Evolutionary conservation across 441 rosid species (phyloP).

Genomic region (Aquilaria agallochum): DNA sequence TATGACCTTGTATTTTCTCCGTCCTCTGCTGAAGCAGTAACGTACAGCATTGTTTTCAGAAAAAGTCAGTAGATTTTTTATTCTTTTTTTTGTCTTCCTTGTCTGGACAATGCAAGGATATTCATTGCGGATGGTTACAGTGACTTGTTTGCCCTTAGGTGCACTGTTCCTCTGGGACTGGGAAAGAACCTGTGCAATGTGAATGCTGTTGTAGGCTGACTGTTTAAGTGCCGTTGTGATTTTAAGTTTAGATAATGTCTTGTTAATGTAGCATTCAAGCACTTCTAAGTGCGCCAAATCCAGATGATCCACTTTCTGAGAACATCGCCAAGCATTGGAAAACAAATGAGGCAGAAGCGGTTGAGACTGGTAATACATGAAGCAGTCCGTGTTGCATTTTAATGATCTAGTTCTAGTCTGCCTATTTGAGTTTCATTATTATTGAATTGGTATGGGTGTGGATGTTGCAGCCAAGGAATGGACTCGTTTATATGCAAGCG

Average conservation of each 20-base stretch:
- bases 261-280: constrained; percentile 76
- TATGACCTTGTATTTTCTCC: background rate
- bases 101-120: background rate
- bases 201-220: background rate
- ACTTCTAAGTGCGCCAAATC: constrained; percentile 97
- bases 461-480: constrained; percentile 91
- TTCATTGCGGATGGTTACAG: too few species aligned
- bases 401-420: background rate
- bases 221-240: background rate
- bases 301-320: constrained; percentile 98
- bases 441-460: constrained; percentile 1
- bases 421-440: background rate
- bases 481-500: constrained; percentile 94
- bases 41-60: too few species aligned
- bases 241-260: background rate
- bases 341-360: constrained; percentile 94
- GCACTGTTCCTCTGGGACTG: too few species aligned
- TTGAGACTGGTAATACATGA: constrained; percentile 73
- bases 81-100: background rate
- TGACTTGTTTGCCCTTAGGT: too few species aligned
- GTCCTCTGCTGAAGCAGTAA: too few species aligned
- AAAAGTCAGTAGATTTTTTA: background rate
- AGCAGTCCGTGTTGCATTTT: background rate
- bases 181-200: too few species aligned
- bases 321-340: constrained; percentile 99